A percentile compares a stretch with the other conserved stretches of the same genome.
Conservation (phyloP, 305 asterid genomes). For the Ajuga reptans region DNA sequence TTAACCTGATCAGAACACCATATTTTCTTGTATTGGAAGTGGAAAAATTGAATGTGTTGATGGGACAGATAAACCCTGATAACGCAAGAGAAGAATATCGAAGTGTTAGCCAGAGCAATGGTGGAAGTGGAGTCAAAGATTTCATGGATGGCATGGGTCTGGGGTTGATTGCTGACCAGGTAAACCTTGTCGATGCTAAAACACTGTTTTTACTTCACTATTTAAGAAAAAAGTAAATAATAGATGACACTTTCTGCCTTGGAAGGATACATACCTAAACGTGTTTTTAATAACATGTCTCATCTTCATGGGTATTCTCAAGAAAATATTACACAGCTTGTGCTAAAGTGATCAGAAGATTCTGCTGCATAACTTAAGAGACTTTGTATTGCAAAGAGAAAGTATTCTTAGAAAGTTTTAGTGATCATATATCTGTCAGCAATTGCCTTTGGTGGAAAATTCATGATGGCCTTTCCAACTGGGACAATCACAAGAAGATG, state of each 20-base stretch:
- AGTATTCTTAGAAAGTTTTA: neutral
- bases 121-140: conserved; percentile 88
- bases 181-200: conserved; percentile 22
- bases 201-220: neutral
- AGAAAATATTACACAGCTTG: neutral
- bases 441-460: neutral
- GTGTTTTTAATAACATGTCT: neutral
- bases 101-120: conserved; percentile 51
- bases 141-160: conserved; percentile 99
- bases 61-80: conserved; percentile 85
- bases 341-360: neutral
- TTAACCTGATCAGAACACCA: neutral
- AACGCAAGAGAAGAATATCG: conserved; percentile 87
- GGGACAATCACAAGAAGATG: neutral
- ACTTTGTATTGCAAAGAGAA: neutral
- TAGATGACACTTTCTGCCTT: neutral
- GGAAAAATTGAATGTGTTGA: conserved; percentile 23
- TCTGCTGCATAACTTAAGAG: neutral
- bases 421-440: neutral
- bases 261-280: neutral
- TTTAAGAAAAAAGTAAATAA: neutral
- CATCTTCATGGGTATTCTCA: neutral
- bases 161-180: conserved; percentile 91
- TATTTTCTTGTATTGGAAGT: conserved; percentile 8
- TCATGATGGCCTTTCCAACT: neutral